Evolutionary conservation across 2,329 filamentous ascomycete genomes (phyloP).

Genomic region (Karstenula rhodostoma): DNA sequence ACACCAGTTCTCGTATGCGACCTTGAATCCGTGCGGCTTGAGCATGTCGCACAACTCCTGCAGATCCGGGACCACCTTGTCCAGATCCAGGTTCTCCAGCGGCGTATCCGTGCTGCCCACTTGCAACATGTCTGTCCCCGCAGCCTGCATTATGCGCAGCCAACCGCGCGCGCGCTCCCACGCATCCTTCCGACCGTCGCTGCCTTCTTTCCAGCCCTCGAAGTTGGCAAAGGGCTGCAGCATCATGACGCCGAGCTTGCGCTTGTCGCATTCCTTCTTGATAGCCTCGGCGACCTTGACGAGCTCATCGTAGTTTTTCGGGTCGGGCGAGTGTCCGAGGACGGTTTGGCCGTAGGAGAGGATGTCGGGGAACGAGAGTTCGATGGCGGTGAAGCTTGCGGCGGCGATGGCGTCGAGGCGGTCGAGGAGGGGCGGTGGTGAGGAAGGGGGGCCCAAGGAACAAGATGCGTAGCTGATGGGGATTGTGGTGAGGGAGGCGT

Average conservation of each 20-base stretch:
- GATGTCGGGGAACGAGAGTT: conserved; percentile 78
- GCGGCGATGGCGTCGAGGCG: conserved; percentile 70
- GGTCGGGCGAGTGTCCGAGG: conserved; percentile 59
- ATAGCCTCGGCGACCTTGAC: conserved; percentile 64
- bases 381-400: conserved; percentile 73
- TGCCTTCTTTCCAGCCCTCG: conserved; percentile 73
- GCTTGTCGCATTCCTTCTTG: conserved; percentile 61
- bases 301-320: conserved; percentile 68
- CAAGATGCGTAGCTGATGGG: conserved; percentile 65
- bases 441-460: conserved; percentile 59
- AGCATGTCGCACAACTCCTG: conserved; percentile 64
- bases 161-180: conserved; percentile 71
- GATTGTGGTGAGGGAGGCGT: conserved; percentile 49
- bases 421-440: conserved; percentile 60
- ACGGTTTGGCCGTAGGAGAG: conserved; percentile 66
- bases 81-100: conserved; percentile 60
- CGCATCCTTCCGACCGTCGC: conserved; percentile 66
- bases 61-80: conserved; percentile 67
- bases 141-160: conserved; percentile 75
- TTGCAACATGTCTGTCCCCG: conserved; percentile 75
- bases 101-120: conserved; percentile 69
- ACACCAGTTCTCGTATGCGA: conserved; percentile 85
- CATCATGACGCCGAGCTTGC: conserved; percentile 70
- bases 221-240: conserved; percentile 80
- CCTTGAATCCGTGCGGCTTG: conserved; percentile 62